Conservation (phyloP, 768 basidiomycete genomes). For the Hypholoma sublateritium region DNA sequence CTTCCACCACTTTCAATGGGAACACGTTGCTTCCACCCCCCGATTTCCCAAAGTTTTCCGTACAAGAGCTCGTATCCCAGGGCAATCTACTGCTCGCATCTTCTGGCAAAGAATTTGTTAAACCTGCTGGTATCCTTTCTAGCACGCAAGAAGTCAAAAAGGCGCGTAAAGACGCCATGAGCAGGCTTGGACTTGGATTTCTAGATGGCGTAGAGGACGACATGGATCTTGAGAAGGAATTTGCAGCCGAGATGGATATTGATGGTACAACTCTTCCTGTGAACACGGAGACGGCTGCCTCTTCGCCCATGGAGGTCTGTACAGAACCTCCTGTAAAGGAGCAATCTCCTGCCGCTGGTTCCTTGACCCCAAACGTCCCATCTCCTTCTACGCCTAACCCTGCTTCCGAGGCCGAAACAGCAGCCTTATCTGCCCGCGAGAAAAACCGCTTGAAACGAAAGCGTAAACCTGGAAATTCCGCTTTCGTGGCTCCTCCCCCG, state of each 20-base stretch:
- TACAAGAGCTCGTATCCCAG: conserved; percentile 73
- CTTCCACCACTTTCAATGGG: conserved; percentile 19
- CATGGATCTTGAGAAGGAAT: conserved; percentile 85
- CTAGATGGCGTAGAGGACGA: conserved; percentile 78
- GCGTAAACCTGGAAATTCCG: conserved; percentile 82
- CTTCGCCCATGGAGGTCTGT: conserved; percentile 48
- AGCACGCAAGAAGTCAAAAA: conserved; percentile 81
- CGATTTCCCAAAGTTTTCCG: conserved; percentile 74
- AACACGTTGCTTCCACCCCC: conserved; percentile 37
- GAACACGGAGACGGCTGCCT: conserved; percentile 40
- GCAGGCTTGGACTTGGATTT: conserved; percentile 84
- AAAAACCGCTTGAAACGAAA: conserved; percentile 94
- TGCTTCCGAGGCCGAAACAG: conserved; percentile 45
- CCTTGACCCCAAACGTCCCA: conserved; percentile 52
- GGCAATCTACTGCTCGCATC: conserved; percentile 83
- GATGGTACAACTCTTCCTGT: conserved; percentile 38
- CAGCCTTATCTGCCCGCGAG: conserved; percentile 84
- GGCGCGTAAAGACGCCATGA: conserved; percentile 87
- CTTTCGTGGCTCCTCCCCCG: conserved; percentile 77
- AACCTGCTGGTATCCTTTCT: conserved; percentile 69
- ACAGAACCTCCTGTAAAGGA: conserved; percentile 36
- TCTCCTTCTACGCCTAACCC: conserved; percentile 42
- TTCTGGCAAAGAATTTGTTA: conserved; percentile 89
- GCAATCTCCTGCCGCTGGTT: conserved; percentile 40
- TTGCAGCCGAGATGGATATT: conserved; percentile 55